phyloP scores from a whole-genome alignment of 2,329 filamentous ascomycete genomes.

The Botryosphaeria agaves region DNA sequence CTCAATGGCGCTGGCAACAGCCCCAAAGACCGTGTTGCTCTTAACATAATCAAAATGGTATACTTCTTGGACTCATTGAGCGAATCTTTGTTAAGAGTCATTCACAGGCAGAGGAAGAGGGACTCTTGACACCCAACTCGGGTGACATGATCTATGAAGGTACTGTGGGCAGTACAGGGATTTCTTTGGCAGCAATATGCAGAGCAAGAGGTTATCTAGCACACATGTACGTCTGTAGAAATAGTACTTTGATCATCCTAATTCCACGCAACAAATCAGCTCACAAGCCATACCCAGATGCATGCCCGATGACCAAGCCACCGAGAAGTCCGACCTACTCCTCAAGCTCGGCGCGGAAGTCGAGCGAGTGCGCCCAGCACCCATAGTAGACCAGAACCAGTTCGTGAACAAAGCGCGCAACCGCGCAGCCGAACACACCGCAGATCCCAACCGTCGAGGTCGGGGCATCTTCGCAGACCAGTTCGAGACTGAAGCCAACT shows the following conservation, averaged over 20 bases:
- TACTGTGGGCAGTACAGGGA: conserved; percentile 90
- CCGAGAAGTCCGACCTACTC: conserved; percentile 79
- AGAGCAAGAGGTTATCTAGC: conserved; percentile 78
- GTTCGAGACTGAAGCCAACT: conserved; percentile 86
- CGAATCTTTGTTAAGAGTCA: not conserved
- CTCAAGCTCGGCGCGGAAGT: conserved; percentile 83
- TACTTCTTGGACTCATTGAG: too few relatives aligned
- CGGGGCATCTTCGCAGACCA: conserved; percentile 89
- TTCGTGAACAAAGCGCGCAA: conserved; percentile 83
- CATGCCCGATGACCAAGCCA: conserved; percentile 84
- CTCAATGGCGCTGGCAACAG: conserved; percentile 88
- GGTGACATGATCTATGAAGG: conserved; percentile 97
- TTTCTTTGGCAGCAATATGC: conserved; percentile 79
- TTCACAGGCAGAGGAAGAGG: conserved; percentile 53
- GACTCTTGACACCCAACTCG: conserved; percentile 57
- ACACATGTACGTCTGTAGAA: conserved; percentile 67
- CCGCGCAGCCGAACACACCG: conserved; percentile 59
- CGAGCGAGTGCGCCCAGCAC: conserved; percentile 75
- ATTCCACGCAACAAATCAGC: not conserved
- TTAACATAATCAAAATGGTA: conserved; percentile 64
- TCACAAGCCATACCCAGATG: conserved; percentile 33
- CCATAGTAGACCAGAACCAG: conserved; percentile 83
- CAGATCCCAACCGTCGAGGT: conserved; percentile 35
- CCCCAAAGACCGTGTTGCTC: conserved; percentile 86
- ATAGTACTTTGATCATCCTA: too few relatives aligned